Conservation (phyloP, 495 filamentous ascomycete genomes). For the Aspergillus ostianus region DNA sequence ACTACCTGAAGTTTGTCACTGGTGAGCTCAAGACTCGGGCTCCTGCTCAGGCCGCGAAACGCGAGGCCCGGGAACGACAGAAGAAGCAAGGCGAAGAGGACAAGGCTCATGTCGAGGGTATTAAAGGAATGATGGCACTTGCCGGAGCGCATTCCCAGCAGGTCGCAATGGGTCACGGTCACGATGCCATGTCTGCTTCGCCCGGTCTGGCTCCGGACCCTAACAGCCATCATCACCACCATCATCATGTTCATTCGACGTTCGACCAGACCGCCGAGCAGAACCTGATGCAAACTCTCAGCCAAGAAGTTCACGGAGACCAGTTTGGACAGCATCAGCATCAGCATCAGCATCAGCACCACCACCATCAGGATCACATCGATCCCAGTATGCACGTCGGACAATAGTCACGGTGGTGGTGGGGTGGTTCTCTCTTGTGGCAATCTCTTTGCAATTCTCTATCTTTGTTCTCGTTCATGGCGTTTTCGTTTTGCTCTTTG, state of each 20-base stretch:
- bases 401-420: slow-evolving; percentile 23
- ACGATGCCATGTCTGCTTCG: slow-evolving; percentile 47
- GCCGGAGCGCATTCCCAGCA: slow-evolving; percentile 46
- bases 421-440: neutral
- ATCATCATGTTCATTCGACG: slow-evolving; percentile 17
- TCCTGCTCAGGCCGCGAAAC: slow-evolving; percentile 75
- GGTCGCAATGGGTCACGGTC: slow-evolving; percentile 30
- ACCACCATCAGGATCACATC: slow-evolving; percentile 36
- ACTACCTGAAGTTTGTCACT: slow-evolving; percentile 86
- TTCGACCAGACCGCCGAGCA: slow-evolving; percentile 49
- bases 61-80: slow-evolving; percentile 72
- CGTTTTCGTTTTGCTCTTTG: slow-evolving; percentile 4
- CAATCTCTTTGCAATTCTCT: slow-evolving; percentile 1
- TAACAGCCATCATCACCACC: slow-evolving; percentile 16
- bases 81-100: slow-evolving; percentile 67
- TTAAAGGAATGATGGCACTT: slow-evolving; percentile 67
- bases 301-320: slow-evolving; percentile 48
- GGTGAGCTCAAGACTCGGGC: slow-evolving; percentile 93
- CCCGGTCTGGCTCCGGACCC: slow-evolving; percentile 41
- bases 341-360: slow-evolving; percentile 34
- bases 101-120: slow-evolving; percentile 66
- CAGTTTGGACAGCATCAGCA: slow-evolving; percentile 38
- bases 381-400: slow-evolving; percentile 41
- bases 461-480: slow-evolving; percentile 5
- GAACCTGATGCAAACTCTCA: slow-evolving; percentile 49